Base-by-base conservation (phyloP, 768 basidiomycete species). In the Psilocybe cyanescens region DNA sequence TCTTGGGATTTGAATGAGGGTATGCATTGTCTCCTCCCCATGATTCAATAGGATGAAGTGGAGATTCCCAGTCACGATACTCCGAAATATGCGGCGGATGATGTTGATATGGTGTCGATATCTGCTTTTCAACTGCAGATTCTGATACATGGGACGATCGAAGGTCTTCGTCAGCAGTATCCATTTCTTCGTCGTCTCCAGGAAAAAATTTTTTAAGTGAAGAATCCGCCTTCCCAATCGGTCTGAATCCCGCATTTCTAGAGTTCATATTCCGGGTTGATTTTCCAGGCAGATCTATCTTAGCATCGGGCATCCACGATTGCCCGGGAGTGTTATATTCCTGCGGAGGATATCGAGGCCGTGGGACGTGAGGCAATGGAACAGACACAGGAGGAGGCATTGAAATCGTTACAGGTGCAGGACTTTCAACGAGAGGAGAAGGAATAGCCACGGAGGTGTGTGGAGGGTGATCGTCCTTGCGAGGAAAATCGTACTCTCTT, bases 141-240 rank as follows among this genome's bases (percentile, higher is more conserved):
- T 17, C 49, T 16, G 55, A 37, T 24, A 55, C 12, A 19, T 53
- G 37, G 57, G 47, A 55, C 56, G 60, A 59, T 49, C 33, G 58
- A 61, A 33, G 63, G 4, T 54, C 50, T 46, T 72, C 68, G n/a
- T 70, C 61, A 31, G 70, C 71, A 56, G 70, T 67, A 33, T 81
- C 79, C 65, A 84, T 80, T 37, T 91, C 90, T 17, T 91, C 90
- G 19, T 94, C 92, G 53, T 94, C 92, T 1, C 83, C 85, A 19
- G 93, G 92, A 70, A 95, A 95, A 75, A 95, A 95, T 67, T 81
- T 83, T 71, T 88, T 90, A 50, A 95, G 78, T 16, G 87, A 83
- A 35, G 83, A 81, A 67, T 75, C 82, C 58, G 75, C 60, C 63
- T 83, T 79, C 5, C 80, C 83, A 28, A 92, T 89, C 4, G 91